phyloP scores from a whole-genome alignment of 1,284 basidiomycete genomes.

The Vanrija sp. region DNA sequence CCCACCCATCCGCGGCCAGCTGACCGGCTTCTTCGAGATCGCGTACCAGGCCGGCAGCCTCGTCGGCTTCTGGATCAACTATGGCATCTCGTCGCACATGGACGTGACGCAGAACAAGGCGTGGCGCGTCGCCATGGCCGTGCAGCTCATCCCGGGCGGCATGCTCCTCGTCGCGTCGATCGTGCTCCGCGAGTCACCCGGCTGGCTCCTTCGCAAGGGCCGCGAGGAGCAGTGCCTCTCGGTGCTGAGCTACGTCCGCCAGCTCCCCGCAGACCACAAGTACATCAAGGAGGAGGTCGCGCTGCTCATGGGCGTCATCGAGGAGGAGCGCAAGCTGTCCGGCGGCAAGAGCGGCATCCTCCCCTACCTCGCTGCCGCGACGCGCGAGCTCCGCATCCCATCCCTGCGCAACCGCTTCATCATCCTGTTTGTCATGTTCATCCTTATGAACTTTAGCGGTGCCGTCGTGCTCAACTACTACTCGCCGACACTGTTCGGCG shows the following conservation, averaged over 20 bases:
- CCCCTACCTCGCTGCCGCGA: background rate
- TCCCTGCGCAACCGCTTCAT: background rate
- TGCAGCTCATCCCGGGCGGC: slow-evolving; percentile 55
- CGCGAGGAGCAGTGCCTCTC: slow-evolving; percentile 46
- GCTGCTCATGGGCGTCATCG: slow-evolving; percentile 24
- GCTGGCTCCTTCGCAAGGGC: slow-evolving; percentile 53
- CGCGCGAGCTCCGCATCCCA: background rate
- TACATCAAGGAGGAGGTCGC: slow-evolving; percentile 47
- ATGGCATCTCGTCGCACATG: slow-evolving; percentile 50
- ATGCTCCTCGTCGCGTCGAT: slow-evolving; percentile 49
- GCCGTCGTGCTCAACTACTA: slow-evolving; percentile 21
- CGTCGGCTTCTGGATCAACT: slow-evolving; percentile 52
- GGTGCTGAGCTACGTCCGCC: slow-evolving; percentile 50
- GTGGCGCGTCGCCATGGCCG: slow-evolving; percentile 55
- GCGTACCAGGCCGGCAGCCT: slow-evolving; percentile 43
- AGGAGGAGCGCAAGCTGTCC: slow-evolving; percentile 20
- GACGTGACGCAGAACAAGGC: slow-evolving; percentile 28
- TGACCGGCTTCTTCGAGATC: slow-evolving; percentile 55
- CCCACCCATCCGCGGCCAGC: slow-evolving; percentile 46
- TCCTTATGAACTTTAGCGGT: background rate
- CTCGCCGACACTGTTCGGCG: slow-evolving; percentile 30
- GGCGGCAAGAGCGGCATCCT: background rate
- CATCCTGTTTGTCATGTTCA: background rate
- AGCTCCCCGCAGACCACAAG: slow-evolving; percentile 43
- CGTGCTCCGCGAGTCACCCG: slow-evolving; percentile 55